Evolutionary conservation across 331 rosid genomes (phyloP).

Genomic region (Rosa hybrid): DNA sequence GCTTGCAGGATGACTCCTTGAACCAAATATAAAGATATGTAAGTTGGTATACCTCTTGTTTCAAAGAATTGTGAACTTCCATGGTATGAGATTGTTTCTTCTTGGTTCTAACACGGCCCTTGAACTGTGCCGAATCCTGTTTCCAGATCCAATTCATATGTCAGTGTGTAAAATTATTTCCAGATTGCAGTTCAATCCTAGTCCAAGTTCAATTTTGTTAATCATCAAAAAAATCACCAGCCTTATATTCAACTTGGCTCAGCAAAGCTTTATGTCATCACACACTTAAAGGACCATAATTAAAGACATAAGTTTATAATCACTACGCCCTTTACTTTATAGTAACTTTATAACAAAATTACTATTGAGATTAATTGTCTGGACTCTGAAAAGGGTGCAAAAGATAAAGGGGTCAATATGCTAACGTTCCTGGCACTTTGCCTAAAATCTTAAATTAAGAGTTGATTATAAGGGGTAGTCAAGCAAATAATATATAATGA

Average conservation of each 20-base stretch:
- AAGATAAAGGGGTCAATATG: neutral
- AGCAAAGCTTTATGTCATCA: neutral
- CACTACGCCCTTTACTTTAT: neutral
- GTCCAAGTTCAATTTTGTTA: neutral
- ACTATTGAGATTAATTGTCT: neutral
- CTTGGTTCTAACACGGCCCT: slow-evolving; percentile 44
- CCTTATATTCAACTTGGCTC: neutral
- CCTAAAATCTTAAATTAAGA: neutral
- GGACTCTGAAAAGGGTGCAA: neutral
- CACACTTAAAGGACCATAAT: neutral
- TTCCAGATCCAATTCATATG: slow-evolving; percentile 35
- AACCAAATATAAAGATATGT: neutral
- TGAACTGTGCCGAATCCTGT: slow-evolving; percentile 63
- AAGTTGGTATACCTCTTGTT: slow-evolving; percentile 71
- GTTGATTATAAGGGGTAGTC: neutral
- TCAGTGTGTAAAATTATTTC: slow-evolving; percentile 20
- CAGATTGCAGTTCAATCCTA: neutral
- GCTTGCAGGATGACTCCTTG: neutral
- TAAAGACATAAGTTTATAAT: neutral
- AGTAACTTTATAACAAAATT: neutral
- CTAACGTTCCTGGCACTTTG: neutral
- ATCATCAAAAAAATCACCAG: neutral
- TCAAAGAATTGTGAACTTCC: slow-evolving; percentile 61
- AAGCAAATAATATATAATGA: neutral
- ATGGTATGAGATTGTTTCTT: slow-evolving; percentile 48